Evolutionary conservation across 2,329 filamentous ascomycete species (phyloP), one percentile per base, ranked within the genome.

Genomic region (Plectosphaerella sp.): DNA sequence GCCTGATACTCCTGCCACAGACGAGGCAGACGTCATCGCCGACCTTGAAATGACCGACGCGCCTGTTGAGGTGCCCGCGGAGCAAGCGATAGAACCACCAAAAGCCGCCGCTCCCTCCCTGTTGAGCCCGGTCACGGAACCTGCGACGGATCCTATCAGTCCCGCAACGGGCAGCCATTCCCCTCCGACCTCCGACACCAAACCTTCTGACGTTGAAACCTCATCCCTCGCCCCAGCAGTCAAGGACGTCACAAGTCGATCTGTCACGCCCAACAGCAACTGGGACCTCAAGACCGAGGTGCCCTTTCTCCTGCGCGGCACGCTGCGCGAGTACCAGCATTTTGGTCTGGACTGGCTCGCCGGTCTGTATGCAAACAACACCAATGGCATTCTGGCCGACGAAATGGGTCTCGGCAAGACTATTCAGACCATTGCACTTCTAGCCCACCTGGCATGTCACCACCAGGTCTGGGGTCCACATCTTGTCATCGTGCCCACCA

Each of bases 401-500:
- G 94, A 99, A 67, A 99, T 99, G 94, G 94, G 94, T 57, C 80
- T 99, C 3, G 94, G 94, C 9, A 99, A 99, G 71, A 99, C 94
- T 0, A 97, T 99, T 46, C 94, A 99, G 67, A 99, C 94, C 0
- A 99, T 99, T 62, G 87, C 95, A 4, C 76, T 99, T 3, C 77
- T 99, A 37, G 94, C 94, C 5, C 93, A 99, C 66, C 78, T 99
- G 36, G 94, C 95, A 9, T 92, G 92, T 56, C 81, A 91, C 39
- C 89, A 96, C 64, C 84, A 91, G 62, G 85, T 96, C 5, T 99
- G 94, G 95, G 94, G 95, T 0, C 91, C 94, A 1, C 94, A 99
- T 74, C 75, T 99, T 22, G 90, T 99, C 47, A 88, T 99, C 55
- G 94, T 99, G 2, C 94, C 94, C 1, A 99, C 94, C 2, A 97